Conservation (phyloP, 345 rosid genomes). For the Salix viminalis region DNA sequence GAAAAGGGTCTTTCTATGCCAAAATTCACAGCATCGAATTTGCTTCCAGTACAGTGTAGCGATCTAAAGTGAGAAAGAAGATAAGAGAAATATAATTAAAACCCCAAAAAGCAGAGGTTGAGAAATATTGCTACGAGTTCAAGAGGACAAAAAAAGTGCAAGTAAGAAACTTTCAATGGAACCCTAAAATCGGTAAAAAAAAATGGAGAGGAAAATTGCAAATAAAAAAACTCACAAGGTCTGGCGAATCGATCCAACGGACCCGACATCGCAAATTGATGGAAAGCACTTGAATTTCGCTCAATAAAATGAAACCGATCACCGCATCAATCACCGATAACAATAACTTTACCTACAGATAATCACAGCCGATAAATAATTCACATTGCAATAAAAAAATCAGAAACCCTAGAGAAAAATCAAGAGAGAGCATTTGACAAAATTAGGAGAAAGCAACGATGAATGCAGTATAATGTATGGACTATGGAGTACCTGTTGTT, state of each 20-base stretch:
- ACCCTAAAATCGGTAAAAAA: conserved; percentile 24
- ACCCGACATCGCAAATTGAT: conserved; percentile 62
- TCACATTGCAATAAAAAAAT: conserved; percentile 10
- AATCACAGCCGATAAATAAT: not conserved
- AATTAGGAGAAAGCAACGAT: not conserved
- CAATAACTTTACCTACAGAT: not conserved
- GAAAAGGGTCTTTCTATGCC: not conserved
- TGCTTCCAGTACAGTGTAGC: not conserved
- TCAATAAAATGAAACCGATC: conserved; percentile 18
- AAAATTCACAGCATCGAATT: not conserved
- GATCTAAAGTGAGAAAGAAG: not conserved
- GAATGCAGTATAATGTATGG: not conserved
- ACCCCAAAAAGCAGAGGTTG: not conserved
- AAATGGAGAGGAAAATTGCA: not conserved
- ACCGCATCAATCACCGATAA: conserved; percentile 16
- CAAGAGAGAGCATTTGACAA: not conserved
- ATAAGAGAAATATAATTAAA: not conserved
- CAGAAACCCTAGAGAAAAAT: not conserved
- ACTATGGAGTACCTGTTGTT: conserved; percentile 3
- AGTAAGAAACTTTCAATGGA: conserved; percentile 7
- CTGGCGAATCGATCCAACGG: conserved; percentile 91
- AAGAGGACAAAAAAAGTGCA: not conserved
- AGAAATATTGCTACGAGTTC: not conserved
- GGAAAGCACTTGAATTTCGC: conserved; percentile 7
- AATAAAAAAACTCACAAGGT: conserved; percentile 64